Evolutionary conservation across 192 early-diverging fungal genomes (phyloP), one percentile per base, ranked within the genome.

Genomic region (Coemansia asiatica): DNA sequence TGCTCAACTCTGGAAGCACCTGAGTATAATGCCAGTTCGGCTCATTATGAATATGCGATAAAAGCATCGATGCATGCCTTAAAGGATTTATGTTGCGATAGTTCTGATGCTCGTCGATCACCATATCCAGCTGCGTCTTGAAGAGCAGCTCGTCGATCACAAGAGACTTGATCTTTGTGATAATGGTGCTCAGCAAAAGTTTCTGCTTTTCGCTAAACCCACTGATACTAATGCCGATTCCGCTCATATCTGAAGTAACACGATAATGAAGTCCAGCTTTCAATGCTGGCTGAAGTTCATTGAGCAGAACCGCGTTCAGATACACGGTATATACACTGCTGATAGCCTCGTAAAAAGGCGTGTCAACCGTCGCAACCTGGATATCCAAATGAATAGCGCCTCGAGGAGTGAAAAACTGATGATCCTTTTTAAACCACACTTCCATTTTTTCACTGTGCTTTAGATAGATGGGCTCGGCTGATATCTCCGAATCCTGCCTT

Each of bases 361-460:
- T 46, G 79, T 59, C 33, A 6, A 12, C 46, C 9, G 47, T 22
- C 26, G 27, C n/a, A n/a, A 66, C 19, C n/a, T 71, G 60, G 56
- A 87, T 85, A 49, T 76, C 65, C 31, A 95, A 83, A 66, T 82
- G 84, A 33, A 91, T 80, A 49, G 85, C 85, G 16, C 90, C 91
- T 61, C 90, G 90, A 19, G 96, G 96, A 7, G 90, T 84, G 83
- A 86, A 89, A 63, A 94, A 98, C 1, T 82, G 91, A 63, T 94
- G 90, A 71, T 96, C 95, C 61, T 91, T 89, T 72, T 95, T 95
- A 66, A 93, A 87, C 96, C 96, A 98, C 60, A 95, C 59, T 7
- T 93, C 86, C 29, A 56, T 25, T 8, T 6, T 46, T 26, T 76
- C 63, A 0, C 25, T 67, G 36, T 28, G 48, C 25, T 36, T 49